phyloP scores from a whole-genome alignment of 805 yeast species.

The Pichia occidentalis region DNA sequence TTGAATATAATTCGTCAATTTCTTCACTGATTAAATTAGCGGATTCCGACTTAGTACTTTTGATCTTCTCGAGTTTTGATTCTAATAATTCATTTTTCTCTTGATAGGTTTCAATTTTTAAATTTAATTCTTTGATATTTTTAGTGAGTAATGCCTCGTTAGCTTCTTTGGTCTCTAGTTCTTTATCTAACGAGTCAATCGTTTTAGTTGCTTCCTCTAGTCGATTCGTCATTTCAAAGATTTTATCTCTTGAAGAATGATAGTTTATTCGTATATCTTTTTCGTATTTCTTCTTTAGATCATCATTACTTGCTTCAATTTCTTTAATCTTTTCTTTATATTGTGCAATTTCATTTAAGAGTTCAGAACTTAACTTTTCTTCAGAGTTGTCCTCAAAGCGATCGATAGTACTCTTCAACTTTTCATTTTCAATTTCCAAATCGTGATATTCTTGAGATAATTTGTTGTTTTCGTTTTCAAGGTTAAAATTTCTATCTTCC shows the following conservation, averaged over 20 bases:
- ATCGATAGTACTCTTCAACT: slow-evolving; percentile 15
- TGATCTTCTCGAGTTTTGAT: not conserved
- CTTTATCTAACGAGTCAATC: slow-evolving; percentile 14
- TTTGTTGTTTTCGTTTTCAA: slow-evolving; percentile 10
- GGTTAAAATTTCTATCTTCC: slow-evolving; percentile 6
- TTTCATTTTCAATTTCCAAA: slow-evolving; percentile 16
- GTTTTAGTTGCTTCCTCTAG: slow-evolving; percentile 14
- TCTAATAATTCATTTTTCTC: slow-evolving; percentile 22
- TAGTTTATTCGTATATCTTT: slow-evolving; percentile 1
- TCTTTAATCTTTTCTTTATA: slow-evolving; percentile 25
- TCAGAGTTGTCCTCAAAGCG: slow-evolving; percentile 14
- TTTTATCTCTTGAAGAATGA: slow-evolving; percentile 1
- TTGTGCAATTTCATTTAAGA: slow-evolving; percentile 16
- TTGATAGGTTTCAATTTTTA: slow-evolving; percentile 11
- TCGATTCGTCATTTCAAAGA: slow-evolving; percentile 11
- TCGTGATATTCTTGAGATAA: slow-evolving; percentile 7
- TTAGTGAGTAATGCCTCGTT: slow-evolving; percentile 1
- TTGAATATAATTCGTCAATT: slow-evolving; percentile 1
- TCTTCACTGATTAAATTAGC: not conserved
- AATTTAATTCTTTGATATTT: slow-evolving; percentile 11
- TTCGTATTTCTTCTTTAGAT: slow-evolving; percentile 10
- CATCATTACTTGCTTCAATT: slow-evolving; percentile 17
- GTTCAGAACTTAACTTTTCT: too few relatives aligned
- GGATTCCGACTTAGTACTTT: not conserved
- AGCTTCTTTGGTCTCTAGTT: slow-evolving; percentile 10